Conservation (phyloP, 345 rosid genomes). For the Aquilaria yunnanensis region DNA sequence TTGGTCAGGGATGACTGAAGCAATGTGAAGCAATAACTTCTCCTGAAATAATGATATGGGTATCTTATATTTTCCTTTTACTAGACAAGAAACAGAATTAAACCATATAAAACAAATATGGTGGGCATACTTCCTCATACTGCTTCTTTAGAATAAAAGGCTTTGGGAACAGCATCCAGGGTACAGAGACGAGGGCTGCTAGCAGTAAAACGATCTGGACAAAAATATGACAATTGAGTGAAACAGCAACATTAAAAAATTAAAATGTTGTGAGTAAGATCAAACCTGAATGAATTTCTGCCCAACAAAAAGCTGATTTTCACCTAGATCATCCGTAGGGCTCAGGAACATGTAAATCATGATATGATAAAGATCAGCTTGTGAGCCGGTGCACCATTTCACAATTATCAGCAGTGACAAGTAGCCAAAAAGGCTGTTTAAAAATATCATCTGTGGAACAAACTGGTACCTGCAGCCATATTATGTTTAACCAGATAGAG, state of each 20-base stretch:
- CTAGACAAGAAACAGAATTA: neutral
- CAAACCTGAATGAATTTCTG: conserved; percentile 55
- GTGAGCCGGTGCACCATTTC: conserved; percentile 64
- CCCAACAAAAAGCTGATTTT: conserved; percentile 55
- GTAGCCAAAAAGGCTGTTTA: conserved; percentile 69
- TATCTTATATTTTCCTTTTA: neutral
- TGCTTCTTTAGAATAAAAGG: conserved; percentile 61
- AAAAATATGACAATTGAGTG: conserved; percentile 1
- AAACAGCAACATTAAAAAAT: neutral
- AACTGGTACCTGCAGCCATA: conserved; percentile 46
- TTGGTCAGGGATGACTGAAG: neutral
- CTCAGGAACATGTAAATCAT: conserved; percentile 72
- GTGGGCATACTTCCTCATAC: conserved; percentile 37
- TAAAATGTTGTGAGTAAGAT: neutral
- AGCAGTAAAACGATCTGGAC: conserved; percentile 43
- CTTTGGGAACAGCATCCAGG: conserved; percentile 70
- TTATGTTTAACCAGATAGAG: neutral
- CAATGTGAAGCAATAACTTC: neutral
- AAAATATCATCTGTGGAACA: conserved; percentile 61
- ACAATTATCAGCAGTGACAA: conserved; percentile 56
- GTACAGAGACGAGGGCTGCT: conserved; percentile 50
- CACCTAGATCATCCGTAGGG: conserved; percentile 51
- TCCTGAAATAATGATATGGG: neutral
- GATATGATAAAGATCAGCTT: conserved; percentile 65
- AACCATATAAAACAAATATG: conserved; percentile 12